These are phyloP conservation scores for Penicillium occitanis DNA, from an alignment of 2,329 filamentous ascomycete species.

Conservation along the genomic window DNA sequence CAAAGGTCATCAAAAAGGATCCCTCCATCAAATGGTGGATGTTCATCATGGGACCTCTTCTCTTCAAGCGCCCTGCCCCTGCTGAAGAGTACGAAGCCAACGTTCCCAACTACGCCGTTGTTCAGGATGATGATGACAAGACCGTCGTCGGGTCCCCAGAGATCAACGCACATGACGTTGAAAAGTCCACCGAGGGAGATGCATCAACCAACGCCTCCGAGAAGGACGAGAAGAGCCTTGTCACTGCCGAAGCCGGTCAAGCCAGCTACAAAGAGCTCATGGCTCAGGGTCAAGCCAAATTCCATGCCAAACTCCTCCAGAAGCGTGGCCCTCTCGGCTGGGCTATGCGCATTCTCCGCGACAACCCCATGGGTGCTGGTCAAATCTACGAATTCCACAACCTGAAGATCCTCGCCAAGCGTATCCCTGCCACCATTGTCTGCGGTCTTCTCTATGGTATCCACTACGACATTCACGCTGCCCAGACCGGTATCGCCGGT, in stretches of 20 bases:
- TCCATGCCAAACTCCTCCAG: slow-evolving; percentile 64
- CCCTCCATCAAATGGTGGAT: slow-evolving; percentile 63
- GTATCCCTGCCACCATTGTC: slow-evolving; percentile 67
- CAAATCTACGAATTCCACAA: slow-evolving; percentile 74
- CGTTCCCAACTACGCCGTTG: slow-evolving; percentile 74
- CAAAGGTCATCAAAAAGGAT: slow-evolving; percentile 68
- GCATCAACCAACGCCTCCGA: slow-evolving; percentile 20
- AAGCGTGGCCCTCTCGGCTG: slow-evolving; percentile 70
- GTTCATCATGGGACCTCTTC: slow-evolving; percentile 62
- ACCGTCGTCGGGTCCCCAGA: neutral
- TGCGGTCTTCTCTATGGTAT: slow-evolving; percentile 68
- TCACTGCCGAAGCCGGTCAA: slow-evolving; percentile 52
- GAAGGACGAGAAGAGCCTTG: slow-evolving; percentile 41
- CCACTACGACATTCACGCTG: slow-evolving; percentile 79
- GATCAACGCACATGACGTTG: neutral
- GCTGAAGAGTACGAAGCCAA: slow-evolving; percentile 54
- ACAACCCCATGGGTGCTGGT: slow-evolving; percentile 71
- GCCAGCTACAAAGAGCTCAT: slow-evolving; percentile 63
- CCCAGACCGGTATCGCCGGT: slow-evolving; percentile 67
- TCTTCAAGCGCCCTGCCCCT: slow-evolving; percentile 60
- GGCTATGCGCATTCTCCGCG: slow-evolving; percentile 75
- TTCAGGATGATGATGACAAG: slow-evolving; percentile 63
- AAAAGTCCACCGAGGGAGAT: neutral
- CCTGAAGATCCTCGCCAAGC: slow-evolving; percentile 61
- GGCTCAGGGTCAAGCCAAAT: slow-evolving; percentile 55